phyloP scores from a whole-genome alignment of 257 asterid species.

The Cynanchum wilfordii region DNA sequence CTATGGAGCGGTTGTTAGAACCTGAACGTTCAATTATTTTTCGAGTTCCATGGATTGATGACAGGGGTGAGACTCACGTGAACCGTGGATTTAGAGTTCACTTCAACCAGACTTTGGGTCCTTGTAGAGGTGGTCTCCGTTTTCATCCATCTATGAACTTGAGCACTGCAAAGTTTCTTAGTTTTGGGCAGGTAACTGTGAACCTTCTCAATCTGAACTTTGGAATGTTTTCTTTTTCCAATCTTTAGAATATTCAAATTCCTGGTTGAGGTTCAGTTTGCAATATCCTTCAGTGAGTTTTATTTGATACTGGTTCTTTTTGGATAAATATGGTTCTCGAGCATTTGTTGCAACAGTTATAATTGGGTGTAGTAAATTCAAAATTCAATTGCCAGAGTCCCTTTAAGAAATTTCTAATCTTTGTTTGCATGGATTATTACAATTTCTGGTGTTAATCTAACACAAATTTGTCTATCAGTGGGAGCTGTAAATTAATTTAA shows the following conservation, averaged over 20 bases:
- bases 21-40: constrained; percentile 86
- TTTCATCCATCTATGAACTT: constrained; percentile 90
- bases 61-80: constrained; percentile 90
- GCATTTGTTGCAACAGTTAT: not conserved
- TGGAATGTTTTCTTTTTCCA: not conserved
- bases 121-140: constrained; percentile 98
- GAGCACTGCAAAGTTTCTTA: constrained; percentile 92
- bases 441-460: not conserved
- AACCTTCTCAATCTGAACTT: not conserved
- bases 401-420: not conserved
- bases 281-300: not conserved
- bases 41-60: constrained; percentile 97
- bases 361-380: not conserved
- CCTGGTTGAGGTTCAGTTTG: not conserved
- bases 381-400: not conserved
- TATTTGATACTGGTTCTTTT: not conserved
- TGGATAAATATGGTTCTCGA: not conserved
- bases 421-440: not conserved
- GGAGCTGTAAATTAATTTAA: not conserved
- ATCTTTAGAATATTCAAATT: not conserved
- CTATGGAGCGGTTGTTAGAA: constrained; percentile 92
- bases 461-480: not conserved
- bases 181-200: constrained; percentile 79
- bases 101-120: constrained; percentile 94
- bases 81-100: constrained; percentile 95